These are phyloP conservation scores for Huntiella savannae DNA, from an alignment of 2,329 filamentous ascomycete species.

Conservation along the genomic window DNA sequence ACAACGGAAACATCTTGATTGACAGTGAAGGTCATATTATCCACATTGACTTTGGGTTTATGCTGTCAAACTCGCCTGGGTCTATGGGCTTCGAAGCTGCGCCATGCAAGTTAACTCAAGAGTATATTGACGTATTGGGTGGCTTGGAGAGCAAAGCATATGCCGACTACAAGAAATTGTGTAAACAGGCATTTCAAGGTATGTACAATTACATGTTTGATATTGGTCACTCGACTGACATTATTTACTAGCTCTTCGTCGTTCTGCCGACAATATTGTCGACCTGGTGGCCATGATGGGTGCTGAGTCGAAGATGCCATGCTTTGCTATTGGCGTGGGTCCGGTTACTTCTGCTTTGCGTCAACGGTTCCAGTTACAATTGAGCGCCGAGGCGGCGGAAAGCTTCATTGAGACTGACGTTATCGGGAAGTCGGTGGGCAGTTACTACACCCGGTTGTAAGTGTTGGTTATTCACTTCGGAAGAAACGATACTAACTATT, in stretches of 20 bases:
- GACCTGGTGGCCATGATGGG: slow-evolving; percentile 76
- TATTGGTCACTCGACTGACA: slow-evolving; percentile 12
- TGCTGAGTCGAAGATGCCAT: slow-evolving; percentile 65
- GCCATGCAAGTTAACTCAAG: slow-evolving; percentile 70
- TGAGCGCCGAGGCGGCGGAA: slow-evolving; percentile 66
- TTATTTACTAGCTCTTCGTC: slow-evolving; percentile 39
- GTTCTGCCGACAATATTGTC: slow-evolving; percentile 63
- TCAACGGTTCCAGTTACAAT: slow-evolving; percentile 62
- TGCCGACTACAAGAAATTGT: slow-evolving; percentile 56
- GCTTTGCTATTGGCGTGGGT: slow-evolving; percentile 54
- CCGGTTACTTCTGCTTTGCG: slow-evolving; percentile 51
- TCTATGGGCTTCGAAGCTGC: slow-evolving; percentile 73
- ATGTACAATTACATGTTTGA: slow-evolving; percentile 14
- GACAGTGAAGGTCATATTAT: slow-evolving; percentile 75
- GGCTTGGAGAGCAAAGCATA: slow-evolving; percentile 52
- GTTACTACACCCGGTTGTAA: slow-evolving; percentile 72
- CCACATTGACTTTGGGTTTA: slow-evolving; percentile 80
- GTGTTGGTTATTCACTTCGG: slow-evolving; percentile 17
- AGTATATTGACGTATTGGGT: slow-evolving; percentile 70
- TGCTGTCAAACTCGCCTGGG: slow-evolving; percentile 72
- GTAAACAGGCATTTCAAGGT: slow-evolving; percentile 72
- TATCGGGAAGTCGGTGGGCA: slow-evolving; percentile 63
- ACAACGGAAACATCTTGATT: slow-evolving; percentile 73
- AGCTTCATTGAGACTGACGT: slow-evolving; percentile 64
- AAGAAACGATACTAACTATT: slow-evolving; percentile 10